These are phyloP conservation scores for Rhodotorula sp. DNA, from an alignment of 1,284 basidiomycete genomes.

Conservation along the genomic window DNA sequence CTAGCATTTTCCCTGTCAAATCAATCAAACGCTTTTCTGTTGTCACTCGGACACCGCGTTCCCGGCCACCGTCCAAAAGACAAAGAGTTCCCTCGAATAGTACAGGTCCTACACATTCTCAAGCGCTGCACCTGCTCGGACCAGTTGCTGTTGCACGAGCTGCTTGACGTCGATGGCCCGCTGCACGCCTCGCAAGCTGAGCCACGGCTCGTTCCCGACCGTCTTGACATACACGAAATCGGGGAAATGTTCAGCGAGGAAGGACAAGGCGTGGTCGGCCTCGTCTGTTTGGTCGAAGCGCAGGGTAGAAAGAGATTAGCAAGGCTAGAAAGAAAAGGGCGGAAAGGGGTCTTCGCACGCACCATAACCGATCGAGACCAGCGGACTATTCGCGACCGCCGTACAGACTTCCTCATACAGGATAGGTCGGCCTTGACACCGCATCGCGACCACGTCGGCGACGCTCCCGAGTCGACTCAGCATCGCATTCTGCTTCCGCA, in stretches of 20 bases:
- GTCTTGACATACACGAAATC: constrained; percentile 31
- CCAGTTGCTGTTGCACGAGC: constrained; percentile 19
- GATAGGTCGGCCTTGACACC: constrained; percentile 20
- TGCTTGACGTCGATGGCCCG: constrained; percentile 30
- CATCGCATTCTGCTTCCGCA: constrained; percentile 32
- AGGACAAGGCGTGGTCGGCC: constrained; percentile 25
- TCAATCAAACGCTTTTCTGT: no score
- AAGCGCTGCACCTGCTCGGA: background rate
- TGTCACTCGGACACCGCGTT: background rate
- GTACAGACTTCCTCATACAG: constrained; percentile 32
- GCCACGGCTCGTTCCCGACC: constrained; percentile 28
- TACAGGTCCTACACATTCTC: background rate
- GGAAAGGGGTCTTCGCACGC: background rate
- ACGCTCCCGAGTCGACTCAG: constrained; percentile 31
- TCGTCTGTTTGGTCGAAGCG: constrained; percentile 17
- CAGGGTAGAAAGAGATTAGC: background rate
- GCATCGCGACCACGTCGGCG: constrained; percentile 39
- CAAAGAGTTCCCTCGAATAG: no score
- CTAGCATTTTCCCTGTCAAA: no score
- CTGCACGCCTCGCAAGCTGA: constrained; percentile 17
- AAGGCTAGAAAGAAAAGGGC: background rate
- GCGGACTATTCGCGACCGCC: constrained; percentile 31
- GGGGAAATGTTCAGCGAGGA: constrained; percentile 31
- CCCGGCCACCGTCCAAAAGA: no score
- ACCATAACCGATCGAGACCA: constrained; percentile 32